Percentiles rank a stretch among this genome's conserved stretches.
Evolutionary conservation across 805 yeast genomes (phyloP).

Genomic region (Sporopachydermia quercuum): DNA sequence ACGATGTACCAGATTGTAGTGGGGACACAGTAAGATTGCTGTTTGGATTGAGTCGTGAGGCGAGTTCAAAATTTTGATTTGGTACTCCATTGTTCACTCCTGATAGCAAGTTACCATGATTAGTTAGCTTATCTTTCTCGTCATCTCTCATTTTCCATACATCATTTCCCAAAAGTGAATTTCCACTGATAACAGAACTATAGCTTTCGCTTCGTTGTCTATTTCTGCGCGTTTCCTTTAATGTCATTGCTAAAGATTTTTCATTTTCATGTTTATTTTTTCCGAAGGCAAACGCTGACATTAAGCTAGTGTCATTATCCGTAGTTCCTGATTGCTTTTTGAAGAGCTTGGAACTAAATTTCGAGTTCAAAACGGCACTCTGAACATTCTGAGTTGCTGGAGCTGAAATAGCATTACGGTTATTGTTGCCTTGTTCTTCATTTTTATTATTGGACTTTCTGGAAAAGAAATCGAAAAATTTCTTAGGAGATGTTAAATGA

Average conservation of each 20-base stretch:
- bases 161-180: not conserved
- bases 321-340: no score
- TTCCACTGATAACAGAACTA: not conserved
- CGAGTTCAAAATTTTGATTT: not conserved
- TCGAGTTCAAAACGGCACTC: no score
- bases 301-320: no score
- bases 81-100: not conserved
- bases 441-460: no score
- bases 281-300: no score
- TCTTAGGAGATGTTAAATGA: not conserved
- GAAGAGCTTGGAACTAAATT: no score
- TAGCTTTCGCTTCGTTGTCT: not conserved
- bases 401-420: no score
- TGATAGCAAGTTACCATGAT: not conserved
- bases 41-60: not conserved
- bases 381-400: no score
- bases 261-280: not conserved
- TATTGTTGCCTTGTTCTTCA: no score
- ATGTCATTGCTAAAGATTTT: not conserved
- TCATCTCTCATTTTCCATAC: constrained; percentile 1
- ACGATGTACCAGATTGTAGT: not conserved
- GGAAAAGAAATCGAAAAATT: constrained; percentile 1
- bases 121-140: not conserved
- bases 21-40: not conserved
- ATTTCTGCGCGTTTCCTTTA: not conserved